Evolutionary conservation across 768 basidiomycete genomes (phyloP).

Genomic region (Hericium erinaceus): DNA sequence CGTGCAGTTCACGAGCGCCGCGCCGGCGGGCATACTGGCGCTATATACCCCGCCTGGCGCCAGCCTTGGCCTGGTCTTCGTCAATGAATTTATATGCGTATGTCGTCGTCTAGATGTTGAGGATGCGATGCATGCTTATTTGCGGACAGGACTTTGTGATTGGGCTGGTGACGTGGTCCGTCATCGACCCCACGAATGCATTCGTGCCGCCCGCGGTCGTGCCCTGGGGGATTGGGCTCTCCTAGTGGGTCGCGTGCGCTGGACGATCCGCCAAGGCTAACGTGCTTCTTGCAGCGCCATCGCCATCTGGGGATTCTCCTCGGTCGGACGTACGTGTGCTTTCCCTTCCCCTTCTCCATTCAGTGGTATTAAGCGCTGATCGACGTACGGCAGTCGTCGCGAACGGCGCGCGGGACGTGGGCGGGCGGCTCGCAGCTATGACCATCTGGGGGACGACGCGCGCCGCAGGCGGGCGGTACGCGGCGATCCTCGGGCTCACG

Average conservation of each 20-base stretch:
- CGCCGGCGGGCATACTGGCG: slow-evolving; percentile 30
- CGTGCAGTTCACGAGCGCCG: slow-evolving; percentile 25
- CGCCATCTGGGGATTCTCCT: slow-evolving; percentile 19
- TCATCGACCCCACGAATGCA: slow-evolving; percentile 21
- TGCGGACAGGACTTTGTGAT: slow-evolving; percentile 16
- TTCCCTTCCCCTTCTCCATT: background rate
- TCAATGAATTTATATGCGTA: slow-evolving; percentile 33
- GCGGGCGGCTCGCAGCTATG: slow-evolving; percentile 19
- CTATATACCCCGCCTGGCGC: slow-evolving; percentile 25
- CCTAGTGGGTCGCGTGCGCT: slow-evolving; percentile 13
- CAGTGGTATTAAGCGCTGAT: background rate
- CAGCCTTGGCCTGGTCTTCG: slow-evolving; percentile 24
- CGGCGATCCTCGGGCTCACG: slow-evolving; percentile 23
- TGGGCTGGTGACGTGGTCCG: slow-evolving; percentile 18
- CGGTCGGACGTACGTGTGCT: slow-evolving; percentile 15
- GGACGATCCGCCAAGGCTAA: background rate
- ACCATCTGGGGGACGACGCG: slow-evolving; percentile 20
- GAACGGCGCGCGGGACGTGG: slow-evolving; percentile 22
- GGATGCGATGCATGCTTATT: background rate
- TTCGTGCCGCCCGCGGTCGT: slow-evolving; percentile 16
- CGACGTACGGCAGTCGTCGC: slow-evolving; percentile 14
- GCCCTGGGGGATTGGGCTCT: slow-evolving; percentile 19
- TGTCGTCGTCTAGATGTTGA: background rate
- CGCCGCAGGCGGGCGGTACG: slow-evolving; percentile 19
- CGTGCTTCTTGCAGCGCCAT: slow-evolving; percentile 8